These are phyloP conservation scores for Phytophthora tentaculata DNA, from an alignment of 352 stramenopile species.

Conservation along the genomic window DNA sequence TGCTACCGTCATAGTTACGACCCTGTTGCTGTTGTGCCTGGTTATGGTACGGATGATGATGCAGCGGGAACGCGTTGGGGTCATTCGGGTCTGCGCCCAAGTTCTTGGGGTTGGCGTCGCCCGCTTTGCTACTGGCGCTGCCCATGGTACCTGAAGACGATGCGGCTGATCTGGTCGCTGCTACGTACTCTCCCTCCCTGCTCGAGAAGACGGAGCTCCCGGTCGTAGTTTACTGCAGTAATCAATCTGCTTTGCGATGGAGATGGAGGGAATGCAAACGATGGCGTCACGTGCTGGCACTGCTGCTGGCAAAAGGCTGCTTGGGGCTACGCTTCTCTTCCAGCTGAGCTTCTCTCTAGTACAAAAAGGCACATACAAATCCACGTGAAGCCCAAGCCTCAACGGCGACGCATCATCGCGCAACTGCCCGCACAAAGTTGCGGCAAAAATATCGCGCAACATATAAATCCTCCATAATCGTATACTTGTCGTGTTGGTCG, in stretches of 20 bases:
- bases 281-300: constrained; percentile 1
- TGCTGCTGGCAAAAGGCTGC: constrained; percentile 1
- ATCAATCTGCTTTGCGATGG: not conserved
- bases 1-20: constrained; percentile 4
- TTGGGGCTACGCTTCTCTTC: constrained; percentile 28
- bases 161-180: constrained; percentile 3
- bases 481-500: not conserved
- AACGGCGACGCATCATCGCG: constrained; percentile 28
- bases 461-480: not conserved
- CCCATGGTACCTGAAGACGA: constrained; percentile 53
- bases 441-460: not conserved
- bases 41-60: constrained; percentile 73
- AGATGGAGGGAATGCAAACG: not conserved
- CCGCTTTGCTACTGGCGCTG: constrained; percentile 84
- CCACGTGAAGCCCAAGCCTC: constrained; percentile 22
- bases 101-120: constrained; percentile 82
- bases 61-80: constrained; percentile 60
- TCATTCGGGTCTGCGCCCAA: constrained; percentile 65
- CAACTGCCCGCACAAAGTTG: constrained; percentile 9
- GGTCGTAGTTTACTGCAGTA: constrained; percentile 15
- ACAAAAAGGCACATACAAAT: constrained; percentile 34
- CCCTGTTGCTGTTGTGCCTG: constrained; percentile 28
- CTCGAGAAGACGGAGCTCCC: constrained; percentile 24
- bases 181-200: constrained; percentile 16
- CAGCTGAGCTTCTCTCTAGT: constrained; percentile 34